A percentile compares a stretch with the other conserved stretches of the same genome.
These are phyloP conservation scores for Gloeopeniophorella convolvens DNA, from an alignment of 768 basidiomycete species.

Conservation along the genomic window DNA sequence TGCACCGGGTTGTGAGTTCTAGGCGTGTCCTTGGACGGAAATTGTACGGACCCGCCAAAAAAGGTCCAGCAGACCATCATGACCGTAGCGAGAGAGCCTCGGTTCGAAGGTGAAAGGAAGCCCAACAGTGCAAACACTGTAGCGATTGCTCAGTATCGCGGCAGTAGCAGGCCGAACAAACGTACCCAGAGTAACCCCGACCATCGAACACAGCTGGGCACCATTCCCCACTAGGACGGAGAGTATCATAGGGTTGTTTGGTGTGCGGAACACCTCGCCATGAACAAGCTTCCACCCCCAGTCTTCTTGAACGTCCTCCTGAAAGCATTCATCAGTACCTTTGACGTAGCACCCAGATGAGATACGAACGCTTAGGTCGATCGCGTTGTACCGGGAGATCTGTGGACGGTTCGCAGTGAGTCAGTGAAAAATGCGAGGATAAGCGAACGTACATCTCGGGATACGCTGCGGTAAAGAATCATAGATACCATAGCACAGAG, in stretches of 20 bases:
- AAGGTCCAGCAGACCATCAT: constrained; percentile 94
- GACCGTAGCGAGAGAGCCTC: constrained; percentile 88
- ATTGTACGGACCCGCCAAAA: constrained; percentile 64
- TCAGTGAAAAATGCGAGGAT: not conserved
- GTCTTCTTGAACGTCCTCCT: constrained; percentile 97
- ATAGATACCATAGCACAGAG: constrained; percentile 91
- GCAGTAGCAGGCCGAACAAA: not conserved
- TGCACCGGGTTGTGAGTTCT: constrained; percentile 27
- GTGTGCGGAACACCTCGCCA: constrained; percentile 91
- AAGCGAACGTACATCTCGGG: constrained; percentile 63
- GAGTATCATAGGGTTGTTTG: constrained; percentile 66
- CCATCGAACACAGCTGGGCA: constrained; percentile 80
- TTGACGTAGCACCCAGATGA: not conserved
- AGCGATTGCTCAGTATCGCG: not conserved
- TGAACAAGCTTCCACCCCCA: constrained; percentile 98
- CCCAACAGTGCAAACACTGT: constrained; percentile 87
- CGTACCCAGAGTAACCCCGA: constrained; percentile 75
- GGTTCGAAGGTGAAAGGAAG: constrained; percentile 92
- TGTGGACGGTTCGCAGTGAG: constrained; percentile 25
- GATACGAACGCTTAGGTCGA: constrained; percentile 72
- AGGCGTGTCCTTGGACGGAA: constrained; percentile 5
- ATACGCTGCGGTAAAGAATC: constrained; percentile 80
- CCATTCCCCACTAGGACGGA: constrained; percentile 91
- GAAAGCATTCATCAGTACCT: not conserved
- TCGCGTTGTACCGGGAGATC: constrained; percentile 92